Evolutionary conservation across 2,329 filamentous ascomycete genomes (phyloP).

Genomic region (Aspergillus fumigatiaffinis): DNA sequence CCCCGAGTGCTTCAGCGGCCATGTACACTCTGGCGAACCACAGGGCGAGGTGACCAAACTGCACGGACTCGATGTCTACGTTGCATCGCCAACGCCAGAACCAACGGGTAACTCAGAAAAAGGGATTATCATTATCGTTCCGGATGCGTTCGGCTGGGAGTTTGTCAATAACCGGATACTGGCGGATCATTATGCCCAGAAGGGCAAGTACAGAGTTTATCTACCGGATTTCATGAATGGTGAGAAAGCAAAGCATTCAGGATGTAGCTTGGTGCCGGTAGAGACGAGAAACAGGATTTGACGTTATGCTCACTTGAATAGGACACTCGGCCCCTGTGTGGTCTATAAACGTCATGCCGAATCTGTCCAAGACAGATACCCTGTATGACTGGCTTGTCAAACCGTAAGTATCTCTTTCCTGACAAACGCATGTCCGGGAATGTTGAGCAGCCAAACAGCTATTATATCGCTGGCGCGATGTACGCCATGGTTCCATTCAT

Average conservation of each 20-base stretch:
- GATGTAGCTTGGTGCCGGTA: not conserved
- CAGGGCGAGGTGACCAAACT: constrained; percentile 45
- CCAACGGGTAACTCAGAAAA: constrained; percentile 14
- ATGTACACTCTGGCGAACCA: constrained; percentile 43
- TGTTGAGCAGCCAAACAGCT: constrained; percentile 6
- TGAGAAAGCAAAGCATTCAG: constrained; percentile 10
- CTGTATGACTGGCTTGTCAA: constrained; percentile 14
- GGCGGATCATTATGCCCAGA: constrained; percentile 53
- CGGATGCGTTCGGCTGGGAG: constrained; percentile 55
- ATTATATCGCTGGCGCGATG: constrained; percentile 9
- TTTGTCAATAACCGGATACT: constrained; percentile 52
- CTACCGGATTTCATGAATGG: constrained; percentile 57
- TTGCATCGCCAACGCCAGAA: constrained; percentile 38
- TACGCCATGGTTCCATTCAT: constrained; percentile 20
- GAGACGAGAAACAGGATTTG: not conserved
- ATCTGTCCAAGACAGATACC: constrained; percentile 4
- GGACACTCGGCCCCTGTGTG: constrained; percentile 14
- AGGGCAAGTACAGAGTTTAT: constrained; percentile 49
- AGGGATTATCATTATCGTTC: constrained; percentile 52
- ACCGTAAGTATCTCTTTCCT: constrained; percentile 10
- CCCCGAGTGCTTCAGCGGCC: constrained; percentile 46
- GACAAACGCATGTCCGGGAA: not conserved
- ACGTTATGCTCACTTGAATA: constrained; percentile 2
- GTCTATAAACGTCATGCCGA: constrained; percentile 4
- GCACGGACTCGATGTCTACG: constrained; percentile 49